Base-by-base conservation (phyloP, 768 basidiomycete species). In the Russula abietina region DNA sequence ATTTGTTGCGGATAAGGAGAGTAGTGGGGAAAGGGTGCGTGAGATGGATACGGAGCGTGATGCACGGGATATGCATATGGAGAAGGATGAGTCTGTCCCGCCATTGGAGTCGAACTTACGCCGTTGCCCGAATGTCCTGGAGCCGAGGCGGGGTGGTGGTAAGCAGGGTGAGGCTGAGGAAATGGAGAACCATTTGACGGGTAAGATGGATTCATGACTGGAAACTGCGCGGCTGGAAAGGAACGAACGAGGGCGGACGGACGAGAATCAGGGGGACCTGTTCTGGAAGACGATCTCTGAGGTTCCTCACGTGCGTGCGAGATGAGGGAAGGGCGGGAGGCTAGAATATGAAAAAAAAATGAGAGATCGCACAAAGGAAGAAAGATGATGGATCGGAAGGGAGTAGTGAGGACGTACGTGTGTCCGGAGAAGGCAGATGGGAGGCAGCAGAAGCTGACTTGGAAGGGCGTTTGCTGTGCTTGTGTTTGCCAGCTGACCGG, bases 191-290 rank as follows among this genome's bases (percentile, higher is more conserved):
- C 81, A 70, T 82, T 84, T 67, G 83, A 75, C 28, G 85, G 80
- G 69, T 88, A 90, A 62, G 81, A 75, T 57, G 84, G 83, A 72
- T 89, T 90, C 87, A 89, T 89, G 72, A 84, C 78, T 69, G 71
- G 76, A 51, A 81, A 83, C 10, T 81, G 76, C 55, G 73, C 60
- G 48, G 64, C 38, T 52, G 83, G 82, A 72, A 84, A 85, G 17
- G 83, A 80, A 69, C 81, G 83, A 65, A 81, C 78, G 61, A 75
- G 72, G 54, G 69, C 70, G 41, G 38, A 39, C 38, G 71, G 68
- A 65, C 72, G 73, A 71, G 73, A 43, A 68, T 74, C 72, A 71
- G 82, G 71, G 71, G 78, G 72, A 65, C 70, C 72, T 16, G 59
- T 59, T n/a, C 60, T 65, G 1, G 67, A 53, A 16, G 60, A 8